Percentiles rank a stretch among this genome's conserved stretches.
phyloP scores from a whole-genome alignment of 768 basidiomycete species.

The Russula ochroleuca region DNA sequence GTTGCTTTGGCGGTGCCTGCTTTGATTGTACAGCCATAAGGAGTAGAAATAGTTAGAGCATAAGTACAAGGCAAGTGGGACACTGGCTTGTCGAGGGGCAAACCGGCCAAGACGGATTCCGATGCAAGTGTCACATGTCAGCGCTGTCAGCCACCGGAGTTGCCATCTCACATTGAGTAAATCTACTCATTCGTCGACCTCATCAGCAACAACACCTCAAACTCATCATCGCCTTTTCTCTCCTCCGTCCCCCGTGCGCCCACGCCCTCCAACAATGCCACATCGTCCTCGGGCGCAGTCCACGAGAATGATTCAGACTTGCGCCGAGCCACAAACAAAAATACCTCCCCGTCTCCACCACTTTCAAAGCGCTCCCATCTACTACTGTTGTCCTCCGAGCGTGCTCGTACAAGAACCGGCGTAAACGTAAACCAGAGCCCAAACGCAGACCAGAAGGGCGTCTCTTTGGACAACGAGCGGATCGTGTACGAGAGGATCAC shows the following conservation, averaged over 20 bases:
- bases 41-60: not conserved
- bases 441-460: constrained; percentile 74
- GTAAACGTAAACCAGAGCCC: constrained; percentile 70
- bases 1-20: constrained; percentile 44
- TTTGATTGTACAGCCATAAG: constrained; percentile 44
- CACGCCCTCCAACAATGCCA: constrained; percentile 53
- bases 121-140: not conserved
- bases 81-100: too few relatives aligned
- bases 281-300: constrained; percentile 49
- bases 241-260: constrained; percentile 44
- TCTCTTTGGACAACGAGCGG: constrained; percentile 67
- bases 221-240: constrained; percentile 61
- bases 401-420: constrained; percentile 44
- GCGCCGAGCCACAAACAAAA: constrained; percentile 60
- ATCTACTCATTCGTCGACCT: constrained; percentile 27
- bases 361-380: constrained; percentile 29
- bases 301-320: constrained; percentile 55
- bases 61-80: not conserved
- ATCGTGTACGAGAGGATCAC: constrained; percentile 74
- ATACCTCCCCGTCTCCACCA: constrained; percentile 36
- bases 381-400: constrained; percentile 18
- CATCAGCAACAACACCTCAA: constrained; percentile 60
- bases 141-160: too few relatives aligned
- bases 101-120: not conserved
- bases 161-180: too few relatives aligned